phyloP scores from a whole-genome alignment of 208 protist species.

The Borovskyia barvae region DNA sequence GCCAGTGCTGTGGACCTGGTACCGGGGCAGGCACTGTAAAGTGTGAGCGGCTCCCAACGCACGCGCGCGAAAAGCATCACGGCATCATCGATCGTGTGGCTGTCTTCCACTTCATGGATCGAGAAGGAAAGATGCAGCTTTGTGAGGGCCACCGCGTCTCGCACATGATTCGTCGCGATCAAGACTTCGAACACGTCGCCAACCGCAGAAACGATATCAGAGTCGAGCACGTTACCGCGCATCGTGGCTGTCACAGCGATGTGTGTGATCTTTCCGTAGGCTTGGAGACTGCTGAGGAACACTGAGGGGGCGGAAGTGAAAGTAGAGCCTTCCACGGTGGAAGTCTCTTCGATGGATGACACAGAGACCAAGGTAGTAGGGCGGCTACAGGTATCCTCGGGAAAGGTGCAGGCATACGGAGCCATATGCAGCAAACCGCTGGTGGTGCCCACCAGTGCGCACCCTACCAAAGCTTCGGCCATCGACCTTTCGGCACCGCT shows the following conservation, averaged over 20 bases:
- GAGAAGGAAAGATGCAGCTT: background rate
- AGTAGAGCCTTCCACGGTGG: no score
- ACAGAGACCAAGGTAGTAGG: background rate
- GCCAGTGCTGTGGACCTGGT: slow-evolving; percentile 12
- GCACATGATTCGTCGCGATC: slow-evolving; percentile 20
- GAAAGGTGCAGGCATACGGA: slow-evolving; percentile 6
- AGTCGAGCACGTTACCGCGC: background rate
- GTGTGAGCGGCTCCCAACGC: slow-evolving; percentile 3
- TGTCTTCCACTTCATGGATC: no score
- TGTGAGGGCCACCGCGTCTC: slow-evolving; percentile 11
- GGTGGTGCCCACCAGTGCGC: slow-evolving; percentile 12
- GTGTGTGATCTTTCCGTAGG: slow-evolving; percentile 20
- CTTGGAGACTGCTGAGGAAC: no score
- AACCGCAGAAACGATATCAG: no score
- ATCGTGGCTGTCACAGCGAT: background rate
- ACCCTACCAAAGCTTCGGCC: no score
- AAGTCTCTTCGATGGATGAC: background rate
- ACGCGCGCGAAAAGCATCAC: no score
- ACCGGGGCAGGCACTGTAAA: slow-evolving; percentile 15
- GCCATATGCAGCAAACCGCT: slow-evolving; percentile 4
- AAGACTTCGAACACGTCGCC: no score
- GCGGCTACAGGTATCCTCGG: background rate
- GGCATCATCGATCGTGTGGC: no score
- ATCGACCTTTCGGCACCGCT: no score
- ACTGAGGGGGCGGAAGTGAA: no score